Conservation (phyloP, 2,329 filamentous ascomycete genomes). For the Chrysoporthe deuterocubensis region DNA sequence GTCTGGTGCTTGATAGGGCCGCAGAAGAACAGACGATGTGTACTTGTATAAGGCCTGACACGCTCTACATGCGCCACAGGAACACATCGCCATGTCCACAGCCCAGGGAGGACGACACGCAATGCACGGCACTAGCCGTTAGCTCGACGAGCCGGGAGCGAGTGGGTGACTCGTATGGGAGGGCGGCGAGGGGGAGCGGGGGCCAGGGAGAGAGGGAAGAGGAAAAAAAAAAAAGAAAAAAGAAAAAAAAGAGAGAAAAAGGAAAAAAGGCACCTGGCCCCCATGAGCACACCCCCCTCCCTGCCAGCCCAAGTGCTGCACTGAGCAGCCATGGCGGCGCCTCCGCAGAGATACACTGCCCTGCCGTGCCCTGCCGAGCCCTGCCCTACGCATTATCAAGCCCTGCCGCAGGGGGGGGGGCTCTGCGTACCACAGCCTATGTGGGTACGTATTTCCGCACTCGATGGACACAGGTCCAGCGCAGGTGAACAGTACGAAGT, state of each 20-base stretch:
- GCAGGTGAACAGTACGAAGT: not conserved
- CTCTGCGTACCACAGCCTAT: not conserved
- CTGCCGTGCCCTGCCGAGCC: not conserved
- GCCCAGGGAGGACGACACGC: constrained; percentile 20
- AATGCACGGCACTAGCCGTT: constrained; percentile 18
- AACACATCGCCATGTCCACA: constrained; percentile 25
- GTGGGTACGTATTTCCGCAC: constrained; percentile 6
- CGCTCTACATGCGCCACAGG: constrained; percentile 10
- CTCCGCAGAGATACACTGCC: constrained; percentile 1
- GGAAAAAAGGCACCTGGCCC: not conserved
- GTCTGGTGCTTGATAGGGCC: constrained; percentile 17
- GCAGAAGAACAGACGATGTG: constrained; percentile 28
- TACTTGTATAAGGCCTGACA: constrained; percentile 32
- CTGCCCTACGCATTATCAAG: not conserved
- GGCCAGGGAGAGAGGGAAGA: constrained; percentile 19
- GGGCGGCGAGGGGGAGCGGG: not conserved
- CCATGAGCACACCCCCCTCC: not conserved
- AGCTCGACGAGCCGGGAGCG: constrained; percentile 9
- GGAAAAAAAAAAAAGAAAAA: constrained; percentile 7
- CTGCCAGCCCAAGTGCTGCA: not conserved
- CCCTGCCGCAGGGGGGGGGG: not conserved
- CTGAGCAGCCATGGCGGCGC: not conserved
- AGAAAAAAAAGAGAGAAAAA: not conserved
- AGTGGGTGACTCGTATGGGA: constrained; percentile 1
- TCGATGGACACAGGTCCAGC: not conserved